Conservation (phyloP, 139 green algal species). For the Edaphochlamys debaryana region DNA sequence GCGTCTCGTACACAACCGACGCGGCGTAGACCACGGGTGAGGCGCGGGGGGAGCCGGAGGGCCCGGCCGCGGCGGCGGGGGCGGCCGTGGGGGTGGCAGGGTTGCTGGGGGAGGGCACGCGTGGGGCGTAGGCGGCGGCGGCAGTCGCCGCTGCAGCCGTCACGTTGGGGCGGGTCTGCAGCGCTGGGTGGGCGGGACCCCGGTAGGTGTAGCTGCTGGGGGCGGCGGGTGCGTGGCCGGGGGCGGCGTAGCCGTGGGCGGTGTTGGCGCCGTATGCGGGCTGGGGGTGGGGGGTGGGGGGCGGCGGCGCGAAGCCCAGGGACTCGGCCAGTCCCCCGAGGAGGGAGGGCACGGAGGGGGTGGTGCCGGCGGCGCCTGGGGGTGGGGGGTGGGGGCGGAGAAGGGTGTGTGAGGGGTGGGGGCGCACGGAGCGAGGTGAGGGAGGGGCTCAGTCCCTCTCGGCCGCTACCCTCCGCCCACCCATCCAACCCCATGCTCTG, state of each 20-base stretch:
- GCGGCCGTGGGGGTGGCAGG: not conserved
- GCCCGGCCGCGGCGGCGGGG: not conserved
- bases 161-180: too few species aligned
- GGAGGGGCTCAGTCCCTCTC: too few species aligned
- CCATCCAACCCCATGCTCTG: not conserved
- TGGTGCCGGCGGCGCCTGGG: not conserved
- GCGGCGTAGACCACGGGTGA: constrained; percentile 1
- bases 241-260: not conserved
- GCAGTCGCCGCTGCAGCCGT: not conserved
- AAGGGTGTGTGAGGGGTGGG: too few species aligned
- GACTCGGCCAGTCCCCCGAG: not conserved
- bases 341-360: not conserved
- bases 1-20: not conserved
- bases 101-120: too few species aligned
- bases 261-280: too few species aligned
- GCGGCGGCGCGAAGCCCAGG: not conserved
- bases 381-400: too few species aligned
- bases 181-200: too few species aligned
- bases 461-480: not conserved
- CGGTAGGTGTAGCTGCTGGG: too few species aligned
- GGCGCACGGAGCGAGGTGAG: too few species aligned
- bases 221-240: not conserved
- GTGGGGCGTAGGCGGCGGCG: not conserved
- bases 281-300: too few species aligned
- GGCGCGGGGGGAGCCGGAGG: not conserved